A percentile compares a stretch with the other conserved stretches of the same genome.
These are phyloP conservation scores for Exobasidium rhododendri DNA, from an alignment of 1,284 basidiomycete species.

Conservation along the genomic window DNA sequence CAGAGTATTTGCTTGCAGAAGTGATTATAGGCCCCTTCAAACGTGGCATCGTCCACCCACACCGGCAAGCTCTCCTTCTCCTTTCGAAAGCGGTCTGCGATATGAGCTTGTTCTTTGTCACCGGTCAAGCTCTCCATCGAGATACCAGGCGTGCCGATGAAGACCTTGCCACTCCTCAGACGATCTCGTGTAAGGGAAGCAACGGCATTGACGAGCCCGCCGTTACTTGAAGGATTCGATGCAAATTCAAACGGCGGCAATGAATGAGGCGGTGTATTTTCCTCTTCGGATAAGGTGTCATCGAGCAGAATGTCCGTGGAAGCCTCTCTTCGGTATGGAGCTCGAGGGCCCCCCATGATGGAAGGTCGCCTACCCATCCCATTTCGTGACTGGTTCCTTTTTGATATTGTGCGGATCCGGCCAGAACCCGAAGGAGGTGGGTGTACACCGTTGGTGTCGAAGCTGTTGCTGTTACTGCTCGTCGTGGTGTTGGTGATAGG, in stretches of 20 bases:
- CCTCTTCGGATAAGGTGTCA: not conserved
- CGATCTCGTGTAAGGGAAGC: slow-evolving; percentile 40
- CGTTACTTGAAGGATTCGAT: slow-evolving; percentile 49
- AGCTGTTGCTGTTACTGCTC: not conserved
- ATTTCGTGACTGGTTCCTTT: slow-evolving; percentile 2
- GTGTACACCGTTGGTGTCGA: not conserved
- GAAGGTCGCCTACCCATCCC: not conserved
- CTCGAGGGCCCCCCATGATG: not conserved
- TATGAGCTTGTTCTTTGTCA: slow-evolving; percentile 57
- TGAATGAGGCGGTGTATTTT: not conserved
- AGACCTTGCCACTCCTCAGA: slow-evolving; percentile 40
- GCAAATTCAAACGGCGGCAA: slow-evolving; percentile 44
- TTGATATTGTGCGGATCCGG: not conserved
- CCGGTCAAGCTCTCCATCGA: slow-evolving; percentile 44
- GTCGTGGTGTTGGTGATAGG: not conserved
- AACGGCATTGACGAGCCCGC: slow-evolving; percentile 53
- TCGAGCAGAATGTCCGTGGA: not conserved
- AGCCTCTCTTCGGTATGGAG: slow-evolving; percentile 18
- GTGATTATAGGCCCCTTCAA: slow-evolving; percentile 74
- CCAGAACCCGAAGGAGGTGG: not conserved
- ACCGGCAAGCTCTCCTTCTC: slow-evolving; percentile 67
- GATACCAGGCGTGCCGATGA: slow-evolving; percentile 48
- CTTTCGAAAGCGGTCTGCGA: slow-evolving; percentile 65
- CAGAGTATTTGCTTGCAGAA: slow-evolving; percentile 87
- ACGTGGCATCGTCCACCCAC: slow-evolving; percentile 66